Conservation (phyloP, 371 early-diverging fungal species). For the Zancudomyces culisetae region DNA sequence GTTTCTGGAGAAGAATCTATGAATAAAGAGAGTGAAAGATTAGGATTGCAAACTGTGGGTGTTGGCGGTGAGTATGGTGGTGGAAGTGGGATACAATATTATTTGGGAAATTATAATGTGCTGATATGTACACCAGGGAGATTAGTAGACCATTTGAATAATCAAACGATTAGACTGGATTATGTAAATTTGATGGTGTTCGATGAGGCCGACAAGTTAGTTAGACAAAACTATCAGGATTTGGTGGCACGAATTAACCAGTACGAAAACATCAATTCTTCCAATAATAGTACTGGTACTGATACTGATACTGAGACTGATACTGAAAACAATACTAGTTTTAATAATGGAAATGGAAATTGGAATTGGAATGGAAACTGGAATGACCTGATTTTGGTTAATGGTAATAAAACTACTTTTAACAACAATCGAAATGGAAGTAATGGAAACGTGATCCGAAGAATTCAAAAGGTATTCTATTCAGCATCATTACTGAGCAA, state of each 20-base stretch:
- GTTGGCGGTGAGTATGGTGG: background rate
- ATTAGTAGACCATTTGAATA: constrained; percentile 63
- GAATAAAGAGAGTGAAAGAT: constrained; percentile 42
- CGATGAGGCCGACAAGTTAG: constrained; percentile 94
- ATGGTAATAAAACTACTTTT: constrained; percentile 47
- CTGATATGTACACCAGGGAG: constrained; percentile 92
- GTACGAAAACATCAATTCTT: constrained; percentile 52
- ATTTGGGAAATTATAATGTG: constrained; percentile 46
- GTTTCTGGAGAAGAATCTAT: constrained; percentile 60
- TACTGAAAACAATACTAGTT: background rate
- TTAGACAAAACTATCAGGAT: constrained; percentile 78
- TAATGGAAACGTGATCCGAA: too few relatives aligned
- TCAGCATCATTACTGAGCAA: too few relatives aligned
- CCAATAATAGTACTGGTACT: constrained; percentile 28
- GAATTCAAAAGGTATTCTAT: too few relatives aligned
- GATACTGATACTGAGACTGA: background rate
- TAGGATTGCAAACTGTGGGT: background rate
- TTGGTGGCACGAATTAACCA: too few relatives aligned
- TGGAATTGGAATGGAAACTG: background rate
- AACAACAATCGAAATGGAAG: constrained; percentile 69
- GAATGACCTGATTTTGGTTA: constrained; percentile 6
- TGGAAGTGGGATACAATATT: background rate
- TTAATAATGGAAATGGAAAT: too few relatives aligned
- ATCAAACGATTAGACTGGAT: background rate
- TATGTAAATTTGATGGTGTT: constrained; percentile 18